phyloP scores from a whole-genome alignment of 140 eudicot species.

The Bidens hawaiensis region DNA sequence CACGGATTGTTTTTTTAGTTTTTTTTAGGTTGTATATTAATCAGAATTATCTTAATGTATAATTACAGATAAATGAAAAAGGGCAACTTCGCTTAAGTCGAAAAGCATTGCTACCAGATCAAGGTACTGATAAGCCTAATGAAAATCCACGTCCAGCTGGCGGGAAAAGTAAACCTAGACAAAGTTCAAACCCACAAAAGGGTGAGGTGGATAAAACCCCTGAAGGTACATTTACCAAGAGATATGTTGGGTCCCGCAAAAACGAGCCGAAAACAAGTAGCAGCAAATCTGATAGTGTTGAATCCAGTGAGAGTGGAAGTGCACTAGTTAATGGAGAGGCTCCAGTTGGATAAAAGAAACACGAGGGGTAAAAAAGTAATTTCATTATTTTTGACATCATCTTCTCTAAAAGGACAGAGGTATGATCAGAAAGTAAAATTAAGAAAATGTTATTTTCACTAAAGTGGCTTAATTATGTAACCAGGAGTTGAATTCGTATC shows the following conservation, averaged over 20 bases:
- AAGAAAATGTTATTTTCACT: neutral
- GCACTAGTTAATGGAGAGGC: slow-evolving; percentile 70
- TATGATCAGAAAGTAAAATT: slow-evolving; percentile 6
- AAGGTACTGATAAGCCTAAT: slow-evolving; percentile 44
- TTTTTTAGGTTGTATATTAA: neutral
- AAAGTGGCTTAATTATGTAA: neutral
- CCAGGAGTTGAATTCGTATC: slow-evolving; percentile 20
- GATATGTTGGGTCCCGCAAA: slow-evolving; percentile 34
- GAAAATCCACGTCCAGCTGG: slow-evolving; percentile 33
- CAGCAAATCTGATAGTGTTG: slow-evolving; percentile 33
- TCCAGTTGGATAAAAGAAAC: slow-evolving; percentile 42
- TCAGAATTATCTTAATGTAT: slow-evolving; percentile 3
- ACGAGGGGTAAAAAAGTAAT: slow-evolving; percentile 8
- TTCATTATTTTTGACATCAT: slow-evolving; percentile 16
- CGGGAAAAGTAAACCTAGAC: slow-evolving; percentile 39
- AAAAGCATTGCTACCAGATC: slow-evolving; percentile 78
- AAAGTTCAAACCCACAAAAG: slow-evolving; percentile 29
- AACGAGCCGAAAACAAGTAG: slow-evolving; percentile 40
- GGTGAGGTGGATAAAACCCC: slow-evolving; percentile 28
- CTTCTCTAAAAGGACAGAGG: slow-evolving; percentile 26
- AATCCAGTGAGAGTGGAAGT: slow-evolving; percentile 38
- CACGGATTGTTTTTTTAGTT: neutral
- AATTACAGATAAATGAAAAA: slow-evolving; percentile 81
- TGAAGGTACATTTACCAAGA: slow-evolving; percentile 45
- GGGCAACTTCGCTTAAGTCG: slow-evolving; percentile 99